Conservation (phyloP, 495 filamentous ascomycete genomes). For the Penicillium flavigenum region DNA sequence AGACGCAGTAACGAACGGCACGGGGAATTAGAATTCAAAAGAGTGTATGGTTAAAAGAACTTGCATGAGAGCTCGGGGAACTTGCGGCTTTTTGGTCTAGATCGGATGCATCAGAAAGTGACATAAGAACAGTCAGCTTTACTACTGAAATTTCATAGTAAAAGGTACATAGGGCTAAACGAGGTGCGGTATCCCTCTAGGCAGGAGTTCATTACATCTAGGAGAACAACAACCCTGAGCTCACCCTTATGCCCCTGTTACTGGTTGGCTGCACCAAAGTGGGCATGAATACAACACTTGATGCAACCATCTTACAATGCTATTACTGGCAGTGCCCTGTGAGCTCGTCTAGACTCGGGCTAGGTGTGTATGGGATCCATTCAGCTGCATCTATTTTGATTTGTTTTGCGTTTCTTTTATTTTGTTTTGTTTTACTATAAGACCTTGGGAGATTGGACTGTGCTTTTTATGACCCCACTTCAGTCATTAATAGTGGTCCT, state of each 20-base stretch:
- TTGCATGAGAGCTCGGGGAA: constrained; percentile 19
- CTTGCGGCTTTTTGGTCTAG: constrained; percentile 18
- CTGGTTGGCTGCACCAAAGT: constrained; percentile 29
- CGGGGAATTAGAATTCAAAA: constrained; percentile 16
- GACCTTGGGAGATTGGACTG: neutral
- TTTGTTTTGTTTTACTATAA: neutral
- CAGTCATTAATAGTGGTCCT: neutral
- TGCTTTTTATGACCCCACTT: constrained; percentile 2
- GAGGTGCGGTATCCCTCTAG: constrained; percentile 22
- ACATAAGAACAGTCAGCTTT: neutral
- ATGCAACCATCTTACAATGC: constrained; percentile 28
- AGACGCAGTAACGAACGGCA: constrained; percentile 15
- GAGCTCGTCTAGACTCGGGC: constrained; percentile 9
- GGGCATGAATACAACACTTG: constrained; percentile 13
- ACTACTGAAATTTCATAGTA: neutral
- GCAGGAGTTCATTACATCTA: constrained; percentile 30
- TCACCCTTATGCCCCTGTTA: constrained; percentile 15
- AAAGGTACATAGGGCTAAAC: constrained; percentile 3
- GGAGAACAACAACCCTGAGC: constrained; percentile 22
- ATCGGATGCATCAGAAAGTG: constrained; percentile 27
- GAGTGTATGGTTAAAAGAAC: constrained; percentile 10
- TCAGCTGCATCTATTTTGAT: neutral
- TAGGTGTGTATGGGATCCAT: constrained; percentile 2
- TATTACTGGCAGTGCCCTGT: constrained; percentile 16
- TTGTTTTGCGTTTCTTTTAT: constrained; percentile 8